Evolutionary conservation across 768 basidiomycete species (phyloP).

Genomic region (Psilocybe azurescens): DNA sequence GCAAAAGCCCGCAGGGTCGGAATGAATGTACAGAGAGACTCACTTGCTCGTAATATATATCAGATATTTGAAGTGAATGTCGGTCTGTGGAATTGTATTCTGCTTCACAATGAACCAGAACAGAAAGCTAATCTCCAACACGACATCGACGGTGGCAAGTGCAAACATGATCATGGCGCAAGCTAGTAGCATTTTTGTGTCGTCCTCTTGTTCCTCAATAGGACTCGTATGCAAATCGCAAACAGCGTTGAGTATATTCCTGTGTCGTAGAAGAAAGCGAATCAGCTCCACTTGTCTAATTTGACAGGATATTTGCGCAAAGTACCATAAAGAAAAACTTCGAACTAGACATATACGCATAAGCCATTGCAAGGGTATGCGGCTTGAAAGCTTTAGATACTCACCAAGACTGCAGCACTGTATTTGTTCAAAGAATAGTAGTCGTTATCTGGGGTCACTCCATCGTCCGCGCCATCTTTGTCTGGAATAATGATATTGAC

Average conservation of each 20-base stretch:
- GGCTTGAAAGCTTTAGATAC: background rate
- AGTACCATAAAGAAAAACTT: slow-evolving; percentile 33
- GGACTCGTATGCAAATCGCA: slow-evolving; percentile 33
- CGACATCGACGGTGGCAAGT: slow-evolving; percentile 34
- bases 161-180: slow-evolving; percentile 40
- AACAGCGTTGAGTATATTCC: slow-evolving; percentile 36
- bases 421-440: slow-evolving; percentile 30
- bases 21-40: slow-evolving; percentile 9
- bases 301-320: background rate
- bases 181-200: slow-evolving; percentile 28
- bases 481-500: slow-evolving; percentile 24
- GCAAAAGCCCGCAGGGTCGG: background rate
- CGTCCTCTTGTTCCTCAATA: slow-evolving; percentile 29
- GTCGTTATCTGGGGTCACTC: slow-evolving; percentile 9
- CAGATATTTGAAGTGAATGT: slow-evolving; percentile 34
- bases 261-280: slow-evolving; percentile 3
- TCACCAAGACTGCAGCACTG: slow-evolving; percentile 30
- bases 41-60: slow-evolving; percentile 39
- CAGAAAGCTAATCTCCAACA: slow-evolving; percentile 33
- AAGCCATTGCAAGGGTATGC: background rate
- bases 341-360: slow-evolving; percentile 11
- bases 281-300: background rate
- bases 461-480: slow-evolving; percentile 16
- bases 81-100: slow-evolving; percentile 29
- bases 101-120: slow-evolving; percentile 32